Base-by-base conservation (phyloP, 805 yeast genomes). In the Priceomyces fermenticarens region DNA sequence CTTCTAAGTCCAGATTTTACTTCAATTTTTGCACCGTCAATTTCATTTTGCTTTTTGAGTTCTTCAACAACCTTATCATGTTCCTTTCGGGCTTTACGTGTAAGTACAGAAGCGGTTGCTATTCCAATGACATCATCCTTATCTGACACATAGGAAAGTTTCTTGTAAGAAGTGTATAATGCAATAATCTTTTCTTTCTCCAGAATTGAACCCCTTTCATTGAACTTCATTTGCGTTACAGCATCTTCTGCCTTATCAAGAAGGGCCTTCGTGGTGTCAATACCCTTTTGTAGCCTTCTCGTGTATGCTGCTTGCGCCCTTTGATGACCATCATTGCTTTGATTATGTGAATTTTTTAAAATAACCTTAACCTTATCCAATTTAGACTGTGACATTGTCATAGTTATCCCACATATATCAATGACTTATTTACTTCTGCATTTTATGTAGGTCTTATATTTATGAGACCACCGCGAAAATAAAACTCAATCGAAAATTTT, bases 51-150 rank as follows among this genome's bases (percentile, higher is more conserved):
- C 28, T 15, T 14, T 40, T 41, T 13, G 10, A 36, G 11, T 20
- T 40, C 32, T 4, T 40, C 35, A 20, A 39, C 33, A 20, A 35
- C 36, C 13, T 43, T 43, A 14, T 33, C 39, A 32, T 50, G 51
- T 32, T 46, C 38, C 9, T 35, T 20, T 3, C 36, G 25, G 15
- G 46, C 37, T 10, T 42, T 35, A 11, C 32, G 14, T 8, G 49
- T 40, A 12, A 46, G 32, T 3, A 27, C 25, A 11, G 59, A 52
- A 2, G 67, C 58, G 10, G 55, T 42, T 11, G 63, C 62, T 11
- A 54, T 50, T 4, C 54, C 55, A 14, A 62, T 54, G 12, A 56
- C 57, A 29, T 62, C 67, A 37, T 54, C 56, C 42, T 59, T 60
- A 29, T 52, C 59, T 3, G 61, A 57, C 12, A 46, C 41, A 37